Evolutionary conservation across 305 asterid species (phyloP).

Genomic region (Lippia alba): DNA sequence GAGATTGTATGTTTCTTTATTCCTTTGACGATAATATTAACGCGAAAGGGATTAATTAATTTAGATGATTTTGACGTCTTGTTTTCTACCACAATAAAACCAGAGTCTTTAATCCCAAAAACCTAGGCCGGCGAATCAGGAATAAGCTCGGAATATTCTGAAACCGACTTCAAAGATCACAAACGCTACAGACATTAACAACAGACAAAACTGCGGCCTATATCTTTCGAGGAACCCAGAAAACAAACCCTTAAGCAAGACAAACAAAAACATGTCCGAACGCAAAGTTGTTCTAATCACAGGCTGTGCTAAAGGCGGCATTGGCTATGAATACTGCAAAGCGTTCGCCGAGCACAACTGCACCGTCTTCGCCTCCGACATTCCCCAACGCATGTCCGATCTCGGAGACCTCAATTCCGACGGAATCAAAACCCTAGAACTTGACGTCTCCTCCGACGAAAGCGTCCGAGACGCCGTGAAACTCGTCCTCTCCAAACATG

Average conservation of each 20-base stretch:
- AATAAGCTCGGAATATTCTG: conserved; percentile 42
- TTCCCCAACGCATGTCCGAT: conserved; percentile 42
- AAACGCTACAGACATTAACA: conserved; percentile 20
- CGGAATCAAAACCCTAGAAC: conserved; percentile 51
- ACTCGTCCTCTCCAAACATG: conserved; percentile 49
- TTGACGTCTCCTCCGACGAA: conserved; percentile 66
- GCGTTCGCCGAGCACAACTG: conserved; percentile 74
- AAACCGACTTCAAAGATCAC: conserved; percentile 9
- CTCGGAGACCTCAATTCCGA: conserved; percentile 52
- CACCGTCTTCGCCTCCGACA: conserved; percentile 60
- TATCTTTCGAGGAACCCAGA: background rate
- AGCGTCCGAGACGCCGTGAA: conserved; percentile 53
- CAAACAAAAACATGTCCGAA: conserved; percentile 36
- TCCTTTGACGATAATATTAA: no score
- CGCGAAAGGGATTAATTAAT: background rate
- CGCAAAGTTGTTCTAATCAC: conserved; percentile 67
- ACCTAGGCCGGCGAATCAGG: conserved; percentile 36
- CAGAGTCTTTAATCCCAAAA: background rate
- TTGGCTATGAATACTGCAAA: conserved; percentile 81
- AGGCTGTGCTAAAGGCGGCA: conserved; percentile 80
- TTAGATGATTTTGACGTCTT: background rate
- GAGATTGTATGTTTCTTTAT: no score
- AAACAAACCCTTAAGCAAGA: background rate
- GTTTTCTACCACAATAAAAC: background rate
- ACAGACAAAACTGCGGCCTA: background rate